Percentiles rank a stretch among this genome's conserved stretches.
These are phyloP conservation scores for Forsythia suspensa DNA, from an alignment of 257 asterid genomes.

Conservation along the genomic window DNA sequence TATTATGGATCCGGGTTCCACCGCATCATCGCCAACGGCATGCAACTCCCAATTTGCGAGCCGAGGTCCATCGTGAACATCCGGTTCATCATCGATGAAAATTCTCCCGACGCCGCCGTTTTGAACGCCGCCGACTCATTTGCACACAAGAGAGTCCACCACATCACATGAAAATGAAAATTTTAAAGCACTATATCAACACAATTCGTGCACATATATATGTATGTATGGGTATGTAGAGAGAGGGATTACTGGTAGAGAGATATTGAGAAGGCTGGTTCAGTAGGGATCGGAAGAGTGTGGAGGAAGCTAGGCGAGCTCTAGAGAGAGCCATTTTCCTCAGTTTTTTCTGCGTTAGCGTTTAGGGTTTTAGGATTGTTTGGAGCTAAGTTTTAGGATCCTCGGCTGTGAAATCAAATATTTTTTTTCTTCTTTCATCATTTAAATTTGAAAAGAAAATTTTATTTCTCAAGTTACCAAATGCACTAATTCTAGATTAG, in stretches of 20 bases:
- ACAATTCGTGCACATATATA: not conserved
- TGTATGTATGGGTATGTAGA: not conserved
- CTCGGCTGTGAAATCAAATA: too few relatives aligned
- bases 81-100: conserved; percentile 44
- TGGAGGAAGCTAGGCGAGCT: not conserved
- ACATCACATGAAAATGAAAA: not conserved
- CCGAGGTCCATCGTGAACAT: conserved; percentile 54
- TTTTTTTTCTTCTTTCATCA: too few relatives aligned
- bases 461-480: too few relatives aligned
- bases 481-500: too few relatives aligned
- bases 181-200: not conserved
- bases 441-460: too few relatives aligned
- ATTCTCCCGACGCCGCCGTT: conserved; percentile 27
- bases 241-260: not conserved
- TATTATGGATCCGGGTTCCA: conserved; percentile 71
- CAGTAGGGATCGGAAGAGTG: not conserved
- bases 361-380: not conserved
- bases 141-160: conserved; percentile 17
- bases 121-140: conserved; percentile 22
- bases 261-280: not conserved
- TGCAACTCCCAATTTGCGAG: conserved; percentile 60
- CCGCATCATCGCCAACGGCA: conserved; percentile 65
- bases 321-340: conserved; percentile 5
- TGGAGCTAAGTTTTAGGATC: not conserved
- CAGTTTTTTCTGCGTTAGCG: not conserved